A percentile compares a stretch with the other conserved stretches of the same genome.
These are phyloP conservation scores for barley (Hordeum vulgare) DNA, from an alignment of 176 grass and related monocot genomes.

Conservation along the genomic window DNA sequence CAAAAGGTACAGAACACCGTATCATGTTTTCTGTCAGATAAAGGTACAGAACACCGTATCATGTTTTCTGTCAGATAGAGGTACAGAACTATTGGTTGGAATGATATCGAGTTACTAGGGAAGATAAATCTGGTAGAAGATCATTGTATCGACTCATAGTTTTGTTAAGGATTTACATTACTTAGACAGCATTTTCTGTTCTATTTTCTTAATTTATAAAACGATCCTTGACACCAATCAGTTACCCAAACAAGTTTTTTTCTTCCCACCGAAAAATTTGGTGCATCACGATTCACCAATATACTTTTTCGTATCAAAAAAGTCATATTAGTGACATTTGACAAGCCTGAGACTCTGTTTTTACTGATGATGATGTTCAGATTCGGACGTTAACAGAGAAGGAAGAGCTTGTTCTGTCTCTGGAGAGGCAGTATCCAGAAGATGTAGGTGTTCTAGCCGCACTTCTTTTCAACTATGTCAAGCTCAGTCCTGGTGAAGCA, in stretches of 20 bases:
- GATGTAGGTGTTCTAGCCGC: slow-evolving; percentile 81
- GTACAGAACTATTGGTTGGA: not conserved
- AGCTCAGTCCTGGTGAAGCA: slow-evolving; percentile 79
- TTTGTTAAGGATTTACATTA: not conserved
- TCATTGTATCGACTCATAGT: not conserved
- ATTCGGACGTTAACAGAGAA: slow-evolving; percentile 73
- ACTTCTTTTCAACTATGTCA: slow-evolving; percentile 81
- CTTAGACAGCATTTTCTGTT: not conserved
- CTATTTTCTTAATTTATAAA: not conserved
- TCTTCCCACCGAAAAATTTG: not conserved
- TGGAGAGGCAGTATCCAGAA: slow-evolving; percentile 62
- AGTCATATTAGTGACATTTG: not conserved
- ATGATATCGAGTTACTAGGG: not conserved
- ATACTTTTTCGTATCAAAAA: not conserved
- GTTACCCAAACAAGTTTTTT: not conserved
- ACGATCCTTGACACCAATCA: not conserved
- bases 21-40: not conserved
- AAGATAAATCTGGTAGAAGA: not conserved
- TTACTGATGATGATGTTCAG: slow-evolving; percentile 24
- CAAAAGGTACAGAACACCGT: not conserved
- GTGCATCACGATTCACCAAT: not conserved
- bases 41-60: not conserved
- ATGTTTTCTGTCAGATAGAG: not conserved
- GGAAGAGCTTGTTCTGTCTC: slow-evolving; percentile 54
- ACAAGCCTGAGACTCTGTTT: not conserved